Conservation (phyloP, 2,329 filamentous ascomycete genomes). For the Huntiella savannae region DNA sequence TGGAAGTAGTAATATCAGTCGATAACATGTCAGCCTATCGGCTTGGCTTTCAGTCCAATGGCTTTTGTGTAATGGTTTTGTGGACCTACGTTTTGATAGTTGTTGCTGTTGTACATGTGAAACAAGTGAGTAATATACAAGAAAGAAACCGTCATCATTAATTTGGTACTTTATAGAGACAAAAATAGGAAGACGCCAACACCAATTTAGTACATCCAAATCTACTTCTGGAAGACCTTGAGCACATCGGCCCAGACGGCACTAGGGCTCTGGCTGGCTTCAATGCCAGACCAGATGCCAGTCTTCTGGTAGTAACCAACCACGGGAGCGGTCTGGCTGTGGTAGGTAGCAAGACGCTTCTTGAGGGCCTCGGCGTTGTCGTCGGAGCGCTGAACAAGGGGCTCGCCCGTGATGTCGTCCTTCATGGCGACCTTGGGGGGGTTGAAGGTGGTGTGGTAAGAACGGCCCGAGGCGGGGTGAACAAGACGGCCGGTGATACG, state of each 20-base stretch:
- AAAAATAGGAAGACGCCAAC: slow-evolving; percentile 1
- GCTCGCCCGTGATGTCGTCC: slow-evolving; percentile 92
- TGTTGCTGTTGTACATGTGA: too few relatives aligned
- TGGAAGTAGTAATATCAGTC: too few relatives aligned
- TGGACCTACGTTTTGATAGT: too few relatives aligned
- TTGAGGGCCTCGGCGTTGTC: slow-evolving; percentile 92
- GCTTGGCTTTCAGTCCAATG: too few relatives aligned
- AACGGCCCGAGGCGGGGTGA: slow-evolving; percentile 87
- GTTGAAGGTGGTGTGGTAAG: slow-evolving; percentile 98
- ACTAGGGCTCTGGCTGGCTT: slow-evolving; percentile 88
- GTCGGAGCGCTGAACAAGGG: slow-evolving; percentile 85
- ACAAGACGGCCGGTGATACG: slow-evolving; percentile 92
- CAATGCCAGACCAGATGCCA: slow-evolving; percentile 88
- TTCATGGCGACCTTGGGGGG: slow-evolving; percentile 86
- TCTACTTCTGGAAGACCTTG: slow-evolving; percentile 48
- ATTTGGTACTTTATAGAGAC: slow-evolving; percentile 1
- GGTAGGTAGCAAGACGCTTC: slow-evolving; percentile 87
- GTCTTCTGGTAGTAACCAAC: slow-evolving; percentile 94
- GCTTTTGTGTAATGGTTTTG: too few relatives aligned
- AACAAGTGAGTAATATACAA: too few relatives aligned
- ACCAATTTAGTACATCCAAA: neutral
- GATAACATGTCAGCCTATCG: too few relatives aligned
- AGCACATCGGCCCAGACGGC: slow-evolving; percentile 91
- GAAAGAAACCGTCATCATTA: neutral
- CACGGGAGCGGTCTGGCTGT: slow-evolving; percentile 81